A percentile compares a stretch with the other conserved stretches of the same genome.
phyloP scores from a whole-genome alignment of 345 rosid genomes.

The Salix arbutifolia region DNA sequence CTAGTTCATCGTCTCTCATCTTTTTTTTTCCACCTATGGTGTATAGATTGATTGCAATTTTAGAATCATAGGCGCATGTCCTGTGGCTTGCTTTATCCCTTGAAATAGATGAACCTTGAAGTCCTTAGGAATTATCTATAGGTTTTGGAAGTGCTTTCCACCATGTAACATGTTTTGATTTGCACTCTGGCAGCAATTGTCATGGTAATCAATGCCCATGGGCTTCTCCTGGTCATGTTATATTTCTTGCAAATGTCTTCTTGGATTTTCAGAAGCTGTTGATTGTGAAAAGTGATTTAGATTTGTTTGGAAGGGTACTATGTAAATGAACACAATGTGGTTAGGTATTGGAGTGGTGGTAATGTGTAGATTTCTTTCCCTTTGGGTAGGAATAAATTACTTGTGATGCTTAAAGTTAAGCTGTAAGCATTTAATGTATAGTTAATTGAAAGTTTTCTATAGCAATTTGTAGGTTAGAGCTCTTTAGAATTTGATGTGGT shows the following conservation, averaged over 20 bases:
- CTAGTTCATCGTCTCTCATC: neutral
- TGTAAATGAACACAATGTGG: neutral
- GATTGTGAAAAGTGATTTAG: neutral
- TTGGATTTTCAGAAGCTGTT: neutral
- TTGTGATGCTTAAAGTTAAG: neutral
- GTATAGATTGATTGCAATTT: neutral
- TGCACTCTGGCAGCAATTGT: neutral
- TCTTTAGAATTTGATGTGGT: neutral
- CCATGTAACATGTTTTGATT: neutral
- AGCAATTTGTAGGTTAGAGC: neutral
- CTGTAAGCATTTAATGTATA: neutral
- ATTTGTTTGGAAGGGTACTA: neutral
- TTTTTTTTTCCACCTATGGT: neutral
- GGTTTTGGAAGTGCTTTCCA: neutral
- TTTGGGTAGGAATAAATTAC: neutral
- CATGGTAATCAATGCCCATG: neutral
- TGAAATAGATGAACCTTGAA: neutral
- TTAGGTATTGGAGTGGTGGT: neutral
- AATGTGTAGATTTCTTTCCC: neutral
- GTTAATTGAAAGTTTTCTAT: neutral
- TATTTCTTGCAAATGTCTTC: neutral
- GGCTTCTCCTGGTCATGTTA: neutral
- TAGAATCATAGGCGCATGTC: neutral
- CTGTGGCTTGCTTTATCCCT: neutral
- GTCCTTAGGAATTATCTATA: neutral